Percentiles rank a stretch among this genome's conserved stretches.
Conservation (phyloP, 768 basidiomycete genomes). For the Suillus weaverae region DNA sequence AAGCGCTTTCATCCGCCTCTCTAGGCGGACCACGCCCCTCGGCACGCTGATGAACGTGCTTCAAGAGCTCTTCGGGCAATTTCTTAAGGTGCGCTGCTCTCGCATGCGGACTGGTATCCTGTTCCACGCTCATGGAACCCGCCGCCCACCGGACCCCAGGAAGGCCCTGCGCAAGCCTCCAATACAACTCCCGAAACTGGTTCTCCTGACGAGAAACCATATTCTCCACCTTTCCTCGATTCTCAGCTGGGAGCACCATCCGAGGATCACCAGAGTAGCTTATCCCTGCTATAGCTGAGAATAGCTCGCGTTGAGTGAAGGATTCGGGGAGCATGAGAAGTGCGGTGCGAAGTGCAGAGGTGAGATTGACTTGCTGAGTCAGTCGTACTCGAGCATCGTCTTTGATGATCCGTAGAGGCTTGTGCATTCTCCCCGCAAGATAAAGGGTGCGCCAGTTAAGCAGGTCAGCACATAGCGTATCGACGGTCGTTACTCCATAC, state of each 20-base stretch:
- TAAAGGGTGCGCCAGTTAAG: conserved; percentile 93
- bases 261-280: conserved; percentile 90
- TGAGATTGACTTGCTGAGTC: conserved; percentile 92
- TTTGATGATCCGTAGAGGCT: conserved; percentile 90
- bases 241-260: conserved; percentile 94
- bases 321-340: conserved; percentile 81
- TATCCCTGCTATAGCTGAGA: conserved; percentile 81
- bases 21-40: conserved; percentile 34
- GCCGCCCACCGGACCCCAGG: conserved; percentile 78
- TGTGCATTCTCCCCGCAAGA: conserved; percentile 95
- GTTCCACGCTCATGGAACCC: conserved; percentile 55
- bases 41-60: conserved; percentile 45
- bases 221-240: conserved; percentile 90
- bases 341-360: conserved; percentile 86
- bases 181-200: conserved; percentile 89
- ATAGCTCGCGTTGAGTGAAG: conserved; percentile 83
- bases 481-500: conserved; percentile 93
- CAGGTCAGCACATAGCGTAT: conserved; percentile 85
- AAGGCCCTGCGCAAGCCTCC: conserved; percentile 70
- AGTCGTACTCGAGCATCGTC: conserved; percentile 90
- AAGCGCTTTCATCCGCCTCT: conserved; percentile 70
- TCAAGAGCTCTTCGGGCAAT: conserved; percentile 69
- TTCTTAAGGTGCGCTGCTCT: conserved; percentile 75
- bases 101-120: conserved; percentile 71
- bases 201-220: conserved; percentile 81